phyloP scores from a whole-genome alignment of 2,329 filamentous ascomycete genomes.

The Ophiostoma perfectum region DNA sequence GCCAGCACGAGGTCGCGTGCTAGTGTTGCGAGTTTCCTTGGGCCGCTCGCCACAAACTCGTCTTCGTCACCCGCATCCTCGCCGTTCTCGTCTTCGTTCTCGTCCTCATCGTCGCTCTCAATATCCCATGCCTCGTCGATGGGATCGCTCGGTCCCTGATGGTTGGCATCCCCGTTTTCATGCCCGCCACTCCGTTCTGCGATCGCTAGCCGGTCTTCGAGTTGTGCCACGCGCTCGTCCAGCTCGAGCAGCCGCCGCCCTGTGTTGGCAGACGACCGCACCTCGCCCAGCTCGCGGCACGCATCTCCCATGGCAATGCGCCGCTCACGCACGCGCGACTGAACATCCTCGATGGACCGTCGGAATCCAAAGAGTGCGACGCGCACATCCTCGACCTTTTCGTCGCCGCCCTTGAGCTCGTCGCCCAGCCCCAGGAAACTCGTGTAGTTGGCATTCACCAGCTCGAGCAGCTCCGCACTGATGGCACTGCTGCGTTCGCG shows the following conservation, averaged over 20 bases:
- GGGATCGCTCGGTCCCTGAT: not conserved
- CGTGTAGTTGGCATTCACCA: conserved; percentile 93
- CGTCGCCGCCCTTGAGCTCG: conserved; percentile 79
- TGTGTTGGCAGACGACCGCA: conserved; percentile 57
- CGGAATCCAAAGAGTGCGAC: conserved; percentile 82
- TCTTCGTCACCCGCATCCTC: conserved; percentile 32
- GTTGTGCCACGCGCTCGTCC: conserved; percentile 54
- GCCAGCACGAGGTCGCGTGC: conserved; percentile 44
- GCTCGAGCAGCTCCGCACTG: conserved; percentile 79
- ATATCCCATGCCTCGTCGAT: conserved; percentile 32
- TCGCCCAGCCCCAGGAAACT: conserved; percentile 80
- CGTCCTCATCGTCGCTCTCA: conserved; percentile 33
- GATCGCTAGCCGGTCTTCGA: conserved; percentile 61
- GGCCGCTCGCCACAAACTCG: conserved; percentile 41
- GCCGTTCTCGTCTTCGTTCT: conserved; percentile 34
- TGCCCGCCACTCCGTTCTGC: conserved; percentile 27
- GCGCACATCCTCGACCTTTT: conserved; percentile 82
- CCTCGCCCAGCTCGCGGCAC: conserved; percentile 60
- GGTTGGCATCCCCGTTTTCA: not conserved
- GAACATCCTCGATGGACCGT: conserved; percentile 72
- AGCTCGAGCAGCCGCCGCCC: conserved; percentile 62
- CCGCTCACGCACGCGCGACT: conserved; percentile 57
- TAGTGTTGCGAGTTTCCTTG: conserved; percentile 42
- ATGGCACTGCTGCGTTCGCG: conserved; percentile 74
- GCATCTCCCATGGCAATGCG: conserved; percentile 58